These are phyloP conservation scores for Rhazya stricta DNA, from an alignment of 257 asterid species.

Conservation along the genomic window DNA sequence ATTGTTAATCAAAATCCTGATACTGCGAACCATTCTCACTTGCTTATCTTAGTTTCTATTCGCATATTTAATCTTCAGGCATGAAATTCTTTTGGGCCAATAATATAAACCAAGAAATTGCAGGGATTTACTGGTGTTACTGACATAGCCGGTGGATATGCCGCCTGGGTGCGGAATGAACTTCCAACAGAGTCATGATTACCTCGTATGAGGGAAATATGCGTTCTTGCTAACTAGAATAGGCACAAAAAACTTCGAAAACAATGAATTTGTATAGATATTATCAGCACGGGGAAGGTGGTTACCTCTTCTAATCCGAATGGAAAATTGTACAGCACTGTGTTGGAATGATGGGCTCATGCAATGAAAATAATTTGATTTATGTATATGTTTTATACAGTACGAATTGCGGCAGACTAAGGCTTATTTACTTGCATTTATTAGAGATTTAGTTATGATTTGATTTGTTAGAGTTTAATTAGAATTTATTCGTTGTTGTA, in stretches of 20 bases:
- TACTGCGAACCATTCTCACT: not conserved
- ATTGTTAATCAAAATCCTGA: not conserved
- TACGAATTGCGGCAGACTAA: not conserved
- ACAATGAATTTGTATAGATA: not conserved
- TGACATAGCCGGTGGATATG: conserved; percentile 82
- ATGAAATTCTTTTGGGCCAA: not conserved
- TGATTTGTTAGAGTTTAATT: no score
- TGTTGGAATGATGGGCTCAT: not conserved
- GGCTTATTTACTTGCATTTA: not conserved
- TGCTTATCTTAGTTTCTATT: not conserved
- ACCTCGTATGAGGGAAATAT: not conserved
- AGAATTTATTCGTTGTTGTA: no score
- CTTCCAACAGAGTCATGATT: conserved; percentile 50
- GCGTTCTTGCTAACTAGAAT: not conserved
- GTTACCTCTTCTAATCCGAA: not conserved
- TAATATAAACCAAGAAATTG: not conserved
- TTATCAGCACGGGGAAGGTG: not conserved
- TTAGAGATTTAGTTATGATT: no score
- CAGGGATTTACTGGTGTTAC: conserved; percentile 75
- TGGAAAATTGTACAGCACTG: not conserved
- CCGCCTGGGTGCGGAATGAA: conserved; percentile 58
- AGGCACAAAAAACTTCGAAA: not conserved
- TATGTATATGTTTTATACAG: not conserved
- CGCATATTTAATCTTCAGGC: not conserved
- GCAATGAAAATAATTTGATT: no score